These are phyloP conservation scores for Trichoderma arundinaceum DNA, from an alignment of 2,329 filamentous ascomycete species.

Conservation along the genomic window DNA sequence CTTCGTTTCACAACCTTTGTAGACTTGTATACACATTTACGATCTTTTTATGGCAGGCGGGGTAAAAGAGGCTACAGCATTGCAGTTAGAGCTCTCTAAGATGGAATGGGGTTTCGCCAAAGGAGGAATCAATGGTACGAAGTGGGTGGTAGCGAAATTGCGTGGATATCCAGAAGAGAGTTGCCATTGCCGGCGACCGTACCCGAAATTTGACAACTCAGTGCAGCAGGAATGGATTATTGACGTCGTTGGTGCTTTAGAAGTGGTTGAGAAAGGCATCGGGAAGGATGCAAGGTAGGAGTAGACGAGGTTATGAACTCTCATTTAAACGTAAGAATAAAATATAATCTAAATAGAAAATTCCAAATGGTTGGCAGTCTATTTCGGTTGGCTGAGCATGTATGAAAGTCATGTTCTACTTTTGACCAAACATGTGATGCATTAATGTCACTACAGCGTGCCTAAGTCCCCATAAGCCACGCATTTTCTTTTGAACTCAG, in stretches of 20 bases:
- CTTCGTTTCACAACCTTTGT: not conserved
- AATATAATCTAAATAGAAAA: too few species aligned
- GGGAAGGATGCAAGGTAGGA: not conserved
- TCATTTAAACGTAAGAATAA: not conserved
- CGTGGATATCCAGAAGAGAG: conserved; percentile 58
- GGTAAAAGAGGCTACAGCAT: conserved; percentile 52
- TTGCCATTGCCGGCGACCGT: conserved; percentile 59
- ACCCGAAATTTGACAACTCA: conserved; percentile 53
- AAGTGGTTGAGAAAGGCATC: conserved; percentile 36
- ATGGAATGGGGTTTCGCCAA: conserved; percentile 63
- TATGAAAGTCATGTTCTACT: too few species aligned
- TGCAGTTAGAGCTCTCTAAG: conserved; percentile 57
- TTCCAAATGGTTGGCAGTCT: too few species aligned
- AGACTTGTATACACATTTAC: conserved; percentile 57
- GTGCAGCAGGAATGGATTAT: conserved; percentile 40
- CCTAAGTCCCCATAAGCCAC: too few species aligned
- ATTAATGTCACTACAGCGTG: too few species aligned
- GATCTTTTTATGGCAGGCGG: conserved; percentile 56
- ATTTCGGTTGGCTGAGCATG: too few species aligned
- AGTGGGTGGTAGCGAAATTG: conserved; percentile 62
- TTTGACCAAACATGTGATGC: too few species aligned
- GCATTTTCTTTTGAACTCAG: too few species aligned
- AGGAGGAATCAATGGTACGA: conserved; percentile 65
- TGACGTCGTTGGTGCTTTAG: conserved; percentile 37
- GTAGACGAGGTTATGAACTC: not conserved